Base-by-base conservation (phyloP, 2,329 filamentous ascomycete species). In the Pseudogymnoascus sp. region DNA sequence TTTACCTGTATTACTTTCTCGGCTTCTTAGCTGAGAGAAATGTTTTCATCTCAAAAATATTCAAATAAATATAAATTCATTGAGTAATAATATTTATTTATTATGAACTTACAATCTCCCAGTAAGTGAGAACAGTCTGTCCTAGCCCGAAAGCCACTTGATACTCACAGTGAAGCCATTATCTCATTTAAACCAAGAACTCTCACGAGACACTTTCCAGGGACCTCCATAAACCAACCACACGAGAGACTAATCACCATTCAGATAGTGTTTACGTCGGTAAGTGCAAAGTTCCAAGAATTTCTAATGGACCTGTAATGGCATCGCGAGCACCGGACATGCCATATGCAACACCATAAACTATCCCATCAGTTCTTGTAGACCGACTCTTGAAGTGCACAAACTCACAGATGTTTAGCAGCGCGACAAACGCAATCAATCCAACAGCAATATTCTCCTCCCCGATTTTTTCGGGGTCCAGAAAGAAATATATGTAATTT, bases 401-500 rank as follows among this genome's bases (percentile, higher is more conserved):
- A 31, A 47, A 63, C 71, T 67, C 65, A 72, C 71, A 69, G 29
- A 69, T 54, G 37, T 71, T 67, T 12, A 57, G 54, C 7, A 70
- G 37, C 16, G 62, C 63, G 51, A 64, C 39, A 36, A 72, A 70
- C 18, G 60, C 66, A 42, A 66, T 39, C 62, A 70, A 67, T 14
- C 65, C 63, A 36, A 66, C 51, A 14, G 66, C 42, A 45, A 68
- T 67, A 45, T 72, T 64, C 60, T 72, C 68, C 68, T 70, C 71
- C 21, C 68, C 68, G 51, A 69, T 63, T 16, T 66, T 51, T 40
- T 68, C 66, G 45, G 69, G 66, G 40, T 75, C 70, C 23, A 75
- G 67, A 68, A 71, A 74, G 62, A 66, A 73, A 60, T 70, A 73
- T 3, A 65, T 62, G 61, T 70, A 74, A 59, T 68, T 66, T 26